A percentile compares a stretch with the other conserved stretches of the same genome.
These are phyloP conservation scores for Hyaloperonospora arabidopsidis DNA, from an alignment of 352 stramenopile species.

Conservation along the genomic window DNA sequence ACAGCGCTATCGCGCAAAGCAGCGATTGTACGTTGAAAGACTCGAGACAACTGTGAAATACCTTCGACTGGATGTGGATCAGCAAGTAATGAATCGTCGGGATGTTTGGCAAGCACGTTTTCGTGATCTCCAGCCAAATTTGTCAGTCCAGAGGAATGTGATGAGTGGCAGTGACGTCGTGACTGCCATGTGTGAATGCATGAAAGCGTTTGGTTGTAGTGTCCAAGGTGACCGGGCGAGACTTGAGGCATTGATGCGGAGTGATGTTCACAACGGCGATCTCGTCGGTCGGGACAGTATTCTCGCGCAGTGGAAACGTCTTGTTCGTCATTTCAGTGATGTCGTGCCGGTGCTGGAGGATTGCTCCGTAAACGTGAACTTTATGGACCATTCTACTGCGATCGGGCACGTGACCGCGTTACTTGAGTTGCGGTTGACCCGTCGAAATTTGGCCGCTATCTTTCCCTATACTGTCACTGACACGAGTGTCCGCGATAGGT, in stretches of 20 bases:
- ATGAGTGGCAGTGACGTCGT: conserved; percentile 2
- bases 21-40: conserved; percentile 10
- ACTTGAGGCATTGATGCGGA: conserved; percentile 4
- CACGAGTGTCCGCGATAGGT: conserved; percentile 9
- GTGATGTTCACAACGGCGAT: conserved; percentile 16
- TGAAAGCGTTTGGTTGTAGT: conserved; percentile 15
- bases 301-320: no score
- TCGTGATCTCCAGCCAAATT: not conserved
- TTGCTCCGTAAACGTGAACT: conserved; percentile 6
- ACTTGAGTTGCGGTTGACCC: conserved; percentile 12
- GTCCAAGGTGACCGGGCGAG: conserved; percentile 6
- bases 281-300: conserved; percentile 12
- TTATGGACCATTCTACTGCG: conserved; percentile 4
- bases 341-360: conserved; percentile 5
- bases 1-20: conserved; percentile 22
- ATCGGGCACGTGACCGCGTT: conserved; percentile 6
- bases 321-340: conserved; percentile 6
- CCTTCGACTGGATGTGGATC: conserved; percentile 20
- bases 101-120: not conserved
- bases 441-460: conserved; percentile 6
- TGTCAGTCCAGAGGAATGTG: not conserved
- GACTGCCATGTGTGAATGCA: conserved; percentile 13
- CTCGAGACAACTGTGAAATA: conserved; percentile 19
- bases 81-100: conserved; percentile 5
- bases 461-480: conserved; percentile 9